A percentile compares a stretch with the other conserved stretches of the same genome.
phyloP scores from a whole-genome alignment of 495 filamentous ascomycete species.

The Mytilinidion resinicola region DNA sequence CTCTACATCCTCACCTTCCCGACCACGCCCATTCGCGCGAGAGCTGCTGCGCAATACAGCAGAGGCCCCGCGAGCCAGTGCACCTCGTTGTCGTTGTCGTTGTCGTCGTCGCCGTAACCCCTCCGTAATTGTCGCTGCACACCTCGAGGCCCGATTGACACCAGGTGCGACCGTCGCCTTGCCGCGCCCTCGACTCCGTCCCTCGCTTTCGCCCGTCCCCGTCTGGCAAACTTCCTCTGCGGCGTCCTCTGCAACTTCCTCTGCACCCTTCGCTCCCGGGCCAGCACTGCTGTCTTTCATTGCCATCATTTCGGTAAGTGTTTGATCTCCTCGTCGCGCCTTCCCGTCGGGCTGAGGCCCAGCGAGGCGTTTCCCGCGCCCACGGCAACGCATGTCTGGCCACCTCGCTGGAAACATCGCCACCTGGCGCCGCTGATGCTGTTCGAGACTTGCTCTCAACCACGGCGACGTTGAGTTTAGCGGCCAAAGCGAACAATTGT shows the following conservation, averaged over 20 bases:
- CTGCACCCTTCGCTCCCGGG: not conserved
- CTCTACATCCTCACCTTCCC: not conserved
- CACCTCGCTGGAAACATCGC: not conserved
- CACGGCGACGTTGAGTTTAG: not conserved
- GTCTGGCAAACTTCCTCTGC: not conserved
- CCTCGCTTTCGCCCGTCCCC: not conserved
- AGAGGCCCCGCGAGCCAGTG: not conserved
- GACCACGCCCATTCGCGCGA: not conserved
- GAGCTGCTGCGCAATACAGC: not conserved
- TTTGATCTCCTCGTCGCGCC: not conserved
- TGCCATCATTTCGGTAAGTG: not conserved
- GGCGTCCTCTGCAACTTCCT: not conserved
- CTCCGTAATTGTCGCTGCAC: not conserved
- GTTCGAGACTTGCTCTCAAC: not conserved
- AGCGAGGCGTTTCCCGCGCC: not conserved
- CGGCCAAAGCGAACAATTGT: not conserved
- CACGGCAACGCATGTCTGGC: not conserved
- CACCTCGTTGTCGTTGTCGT: not conserved
- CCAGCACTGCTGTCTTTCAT: not conserved
- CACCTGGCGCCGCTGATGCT: not conserved
- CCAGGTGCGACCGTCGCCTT: conserved; percentile 1
- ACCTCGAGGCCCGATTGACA: not conserved
- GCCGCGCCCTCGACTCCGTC: not conserved
- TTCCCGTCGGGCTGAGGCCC: not conserved
- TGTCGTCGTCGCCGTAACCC: not conserved